A percentile compares a stretch with the other conserved stretches of the same genome.
Conservation (phyloP, 306 rosid species). For the Begonia masoniana region DNA sequence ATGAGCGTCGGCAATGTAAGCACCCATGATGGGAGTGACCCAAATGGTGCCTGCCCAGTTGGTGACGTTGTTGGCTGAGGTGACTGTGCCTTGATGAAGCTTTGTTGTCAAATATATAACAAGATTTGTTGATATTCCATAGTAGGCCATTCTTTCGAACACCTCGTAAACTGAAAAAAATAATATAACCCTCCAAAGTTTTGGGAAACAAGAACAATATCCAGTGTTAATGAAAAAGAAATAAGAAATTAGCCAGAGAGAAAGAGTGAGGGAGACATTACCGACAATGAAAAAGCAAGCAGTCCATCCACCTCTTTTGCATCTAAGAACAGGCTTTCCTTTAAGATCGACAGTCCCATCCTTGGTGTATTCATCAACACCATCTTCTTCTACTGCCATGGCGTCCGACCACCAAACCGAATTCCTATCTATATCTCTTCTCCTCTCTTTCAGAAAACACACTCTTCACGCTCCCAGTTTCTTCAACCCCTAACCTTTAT, state of each 20-base stretch:
- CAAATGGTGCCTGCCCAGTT: constrained; percentile 57
- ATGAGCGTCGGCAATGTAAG: constrained; percentile 71
- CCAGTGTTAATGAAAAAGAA: neutral
- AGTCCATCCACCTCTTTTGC: constrained; percentile 72
- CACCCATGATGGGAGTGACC: constrained; percentile 79
- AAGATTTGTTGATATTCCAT: constrained; percentile 41
- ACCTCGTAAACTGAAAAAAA: constrained; percentile 30
- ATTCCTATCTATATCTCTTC: too few species aligned
- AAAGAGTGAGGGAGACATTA: constrained; percentile 13
- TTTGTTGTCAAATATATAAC: constrained; percentile 26
- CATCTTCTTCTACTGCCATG: constrained; percentile 38
- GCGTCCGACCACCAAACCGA: too few species aligned
- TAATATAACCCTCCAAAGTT: neutral
- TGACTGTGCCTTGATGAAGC: constrained; percentile 33
- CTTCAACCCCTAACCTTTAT: too few species aligned
- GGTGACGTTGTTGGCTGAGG: constrained; percentile 34
- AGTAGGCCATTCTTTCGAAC: constrained; percentile 47
- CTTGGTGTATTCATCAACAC: constrained; percentile 33
- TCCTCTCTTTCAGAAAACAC: too few species aligned
- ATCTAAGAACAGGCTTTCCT: constrained; percentile 62
- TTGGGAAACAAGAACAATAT: neutral
- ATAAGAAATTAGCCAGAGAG: neutral
- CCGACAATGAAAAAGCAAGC: constrained; percentile 87
- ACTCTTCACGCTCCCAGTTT: too few species aligned
- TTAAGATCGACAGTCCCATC: constrained; percentile 80